A percentile compares a stretch with the other conserved stretches of the same genome.
Evolutionary conservation across 768 basidiomycete genomes (phyloP).

Genomic region (Albatrellus ellisii): DNA sequence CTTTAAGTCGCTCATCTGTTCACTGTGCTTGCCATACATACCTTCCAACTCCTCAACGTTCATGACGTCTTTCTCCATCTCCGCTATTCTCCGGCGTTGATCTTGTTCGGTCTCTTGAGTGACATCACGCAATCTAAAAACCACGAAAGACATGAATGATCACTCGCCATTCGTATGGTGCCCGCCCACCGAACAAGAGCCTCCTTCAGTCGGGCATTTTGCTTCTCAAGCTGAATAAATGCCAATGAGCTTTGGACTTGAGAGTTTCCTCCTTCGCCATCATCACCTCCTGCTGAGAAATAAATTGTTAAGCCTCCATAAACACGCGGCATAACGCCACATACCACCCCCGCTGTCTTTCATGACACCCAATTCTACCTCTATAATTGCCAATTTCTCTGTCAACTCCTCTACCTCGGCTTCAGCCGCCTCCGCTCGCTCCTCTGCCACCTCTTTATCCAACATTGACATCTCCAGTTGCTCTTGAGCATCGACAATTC

Average conservation of each 20-base stretch:
- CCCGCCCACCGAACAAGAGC: conserved; percentile 67
- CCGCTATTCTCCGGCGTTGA: conserved; percentile 62
- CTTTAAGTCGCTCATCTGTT: conserved; percentile 1
- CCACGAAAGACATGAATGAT: not conserved
- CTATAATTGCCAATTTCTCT: conserved; percentile 64
- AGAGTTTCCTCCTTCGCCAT: conserved; percentile 18
- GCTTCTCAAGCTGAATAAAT: conserved; percentile 86
- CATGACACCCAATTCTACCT: conserved; percentile 76
- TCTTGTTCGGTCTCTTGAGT: conserved; percentile 82
- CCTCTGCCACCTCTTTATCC: conserved; percentile 95
- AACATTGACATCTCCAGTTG: conserved; percentile 91
- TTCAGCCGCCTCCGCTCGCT: conserved; percentile 72
- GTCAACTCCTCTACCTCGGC: conserved; percentile 64
- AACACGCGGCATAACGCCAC: not conserved
- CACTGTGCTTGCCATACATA: conserved; percentile 17
- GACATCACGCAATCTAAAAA: conserved; percentile 67
- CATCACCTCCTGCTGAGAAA: conserved; percentile 16
- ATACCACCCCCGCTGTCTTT: conserved; percentile 36
- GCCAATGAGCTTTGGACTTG: conserved; percentile 45
- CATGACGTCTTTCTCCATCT: conserved; percentile 83
- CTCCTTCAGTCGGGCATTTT: conserved; percentile 92
- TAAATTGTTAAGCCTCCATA: not conserved
- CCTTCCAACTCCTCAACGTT: conserved; percentile 72
- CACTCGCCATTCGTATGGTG: not conserved
- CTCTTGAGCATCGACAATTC: conserved; percentile 70